These are phyloP conservation scores for Bretschneidera sinensis DNA, from an alignment of 345 rosid genomes.

Conservation along the genomic window DNA sequence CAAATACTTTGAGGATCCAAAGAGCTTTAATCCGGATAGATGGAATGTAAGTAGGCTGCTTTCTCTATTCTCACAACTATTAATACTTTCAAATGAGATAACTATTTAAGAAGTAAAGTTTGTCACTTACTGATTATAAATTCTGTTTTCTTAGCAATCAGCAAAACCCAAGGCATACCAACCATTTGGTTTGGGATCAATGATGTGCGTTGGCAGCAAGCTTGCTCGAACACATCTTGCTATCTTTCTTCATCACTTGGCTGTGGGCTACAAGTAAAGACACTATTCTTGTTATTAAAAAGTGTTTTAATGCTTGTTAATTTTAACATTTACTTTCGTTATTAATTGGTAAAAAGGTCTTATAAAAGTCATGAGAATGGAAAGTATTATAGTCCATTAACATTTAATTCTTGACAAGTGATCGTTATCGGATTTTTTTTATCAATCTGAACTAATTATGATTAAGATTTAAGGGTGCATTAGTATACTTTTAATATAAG, in stretches of 20 bases:
- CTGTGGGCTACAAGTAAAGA: slow-evolving; percentile 40
- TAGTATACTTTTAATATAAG: too few relatives aligned
- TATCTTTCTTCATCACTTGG: slow-evolving; percentile 39
- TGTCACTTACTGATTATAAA: too few relatives aligned
- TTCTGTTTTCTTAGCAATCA: slow-evolving; percentile 21
- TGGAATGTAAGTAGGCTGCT: slow-evolving; percentile 29
- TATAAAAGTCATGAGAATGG: too few relatives aligned
- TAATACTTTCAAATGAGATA: too few relatives aligned
- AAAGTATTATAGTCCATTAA: too few relatives aligned
- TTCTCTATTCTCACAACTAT: too few relatives aligned
- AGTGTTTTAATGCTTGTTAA: neutral
- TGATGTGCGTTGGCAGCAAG: slow-evolving; percentile 43
- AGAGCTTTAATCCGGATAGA: slow-evolving; percentile 43
- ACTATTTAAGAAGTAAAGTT: too few relatives aligned
- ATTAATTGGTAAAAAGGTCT: neutral
- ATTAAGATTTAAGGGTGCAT: too few relatives aligned
- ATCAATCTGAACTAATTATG: too few relatives aligned
- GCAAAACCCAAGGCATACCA: slow-evolving; percentile 23
- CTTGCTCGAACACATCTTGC: slow-evolving; percentile 35
- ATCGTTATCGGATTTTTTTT: too few relatives aligned
- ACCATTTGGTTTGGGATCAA: slow-evolving; percentile 36
- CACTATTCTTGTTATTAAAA: neutral
- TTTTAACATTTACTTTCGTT: neutral
- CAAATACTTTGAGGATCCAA: slow-evolving; percentile 31
- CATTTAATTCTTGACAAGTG: too few relatives aligned